Evolutionary conservation across 2,329 filamentous ascomycete species (phyloP).

Genomic region (Sphaerulina musiva): DNA sequence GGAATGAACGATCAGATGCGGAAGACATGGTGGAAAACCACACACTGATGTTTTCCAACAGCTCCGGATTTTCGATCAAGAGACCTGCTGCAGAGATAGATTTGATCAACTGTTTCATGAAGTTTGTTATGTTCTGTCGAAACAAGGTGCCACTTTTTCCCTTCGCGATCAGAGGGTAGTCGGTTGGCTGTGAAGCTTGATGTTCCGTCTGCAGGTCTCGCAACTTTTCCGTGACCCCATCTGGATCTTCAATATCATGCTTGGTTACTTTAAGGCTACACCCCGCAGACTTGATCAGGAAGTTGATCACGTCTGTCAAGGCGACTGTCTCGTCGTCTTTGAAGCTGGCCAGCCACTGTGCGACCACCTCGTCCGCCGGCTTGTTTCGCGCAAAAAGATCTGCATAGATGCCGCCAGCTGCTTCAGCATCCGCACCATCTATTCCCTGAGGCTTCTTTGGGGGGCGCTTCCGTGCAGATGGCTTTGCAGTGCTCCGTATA

Average conservation of each 20-base stretch:
- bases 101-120: slow-evolving; percentile 70
- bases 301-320: slow-evolving; percentile 55
- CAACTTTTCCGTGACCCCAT: slow-evolving; percentile 73
- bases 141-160: slow-evolving; percentile 68
- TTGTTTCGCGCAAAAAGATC: slow-evolving; percentile 54
- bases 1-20: slow-evolving; percentile 77
- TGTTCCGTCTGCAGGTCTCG: slow-evolving; percentile 83
- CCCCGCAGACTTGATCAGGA: slow-evolving; percentile 63
- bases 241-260: slow-evolving; percentile 82
- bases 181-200: slow-evolving; percentile 64
- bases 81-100: slow-evolving; percentile 75
- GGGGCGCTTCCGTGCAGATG: slow-evolving; percentile 36
- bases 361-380: slow-evolving; percentile 50
- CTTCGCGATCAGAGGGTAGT: slow-evolving; percentile 86
- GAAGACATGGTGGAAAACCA: slow-evolving; percentile 92
- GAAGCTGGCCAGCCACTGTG: slow-evolving; percentile 53
- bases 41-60: slow-evolving; percentile 81
- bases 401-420: slow-evolving; percentile 53
- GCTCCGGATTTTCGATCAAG: slow-evolving; percentile 66
- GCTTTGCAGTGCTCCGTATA: slow-evolving; percentile 45
- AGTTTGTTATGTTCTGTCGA: slow-evolving; percentile 67
- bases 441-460: slow-evolving; percentile 48
- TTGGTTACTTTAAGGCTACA: slow-evolving; percentile 71
- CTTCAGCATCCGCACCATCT: slow-evolving; percentile 47
- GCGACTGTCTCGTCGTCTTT: slow-evolving; percentile 50